Conservation (phyloP, 192 early-diverging fungal genomes). For the Linnemannia hyalina region DNA sequence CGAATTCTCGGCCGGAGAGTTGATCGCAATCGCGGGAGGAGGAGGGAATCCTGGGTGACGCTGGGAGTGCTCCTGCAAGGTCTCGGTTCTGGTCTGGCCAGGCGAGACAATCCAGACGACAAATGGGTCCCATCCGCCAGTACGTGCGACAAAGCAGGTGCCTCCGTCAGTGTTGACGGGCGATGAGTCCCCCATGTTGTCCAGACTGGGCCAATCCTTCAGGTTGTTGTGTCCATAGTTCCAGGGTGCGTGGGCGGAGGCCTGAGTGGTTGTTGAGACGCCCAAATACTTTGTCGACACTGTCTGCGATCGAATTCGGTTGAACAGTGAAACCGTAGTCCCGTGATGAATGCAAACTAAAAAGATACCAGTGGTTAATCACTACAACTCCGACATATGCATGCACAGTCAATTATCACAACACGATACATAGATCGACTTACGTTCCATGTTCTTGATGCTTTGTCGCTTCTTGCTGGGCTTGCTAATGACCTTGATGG, state of each 20-base stretch:
- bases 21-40: slow-evolving; percentile 82
- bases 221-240: slow-evolving; percentile 53
- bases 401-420: not conserved
- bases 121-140: slow-evolving; percentile 89
- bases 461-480: slow-evolving; percentile 92
- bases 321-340: slow-evolving; percentile 88
- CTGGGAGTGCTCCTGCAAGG: slow-evolving; percentile 65
- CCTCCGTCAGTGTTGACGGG: slow-evolving; percentile 55
- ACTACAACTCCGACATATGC: not conserved
- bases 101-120: slow-evolving; percentile 87
- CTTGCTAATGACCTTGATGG: slow-evolving; percentile 93
- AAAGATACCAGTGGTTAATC: not conserved
- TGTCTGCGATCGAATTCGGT: slow-evolving; percentile 90
- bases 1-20: slow-evolving; percentile 64
- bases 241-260: slow-evolving; percentile 56
- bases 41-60: slow-evolving; percentile 75
- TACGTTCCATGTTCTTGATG: slow-evolving; percentile 82
- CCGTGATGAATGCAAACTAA: slow-evolving; percentile 90
- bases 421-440: slow-evolving; percentile 8
- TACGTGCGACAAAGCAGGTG: slow-evolving; percentile 82
- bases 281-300: slow-evolving; percentile 90
- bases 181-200: slow-evolving; percentile 40
- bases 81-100: slow-evolving; percentile 63
- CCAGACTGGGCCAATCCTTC: slow-evolving; percentile 49
- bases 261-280: slow-evolving; percentile 61